These are phyloP conservation scores for Evansstolkia leycettana DNA, from an alignment of 495 filamentous ascomycete species.

Conservation along the genomic window DNA sequence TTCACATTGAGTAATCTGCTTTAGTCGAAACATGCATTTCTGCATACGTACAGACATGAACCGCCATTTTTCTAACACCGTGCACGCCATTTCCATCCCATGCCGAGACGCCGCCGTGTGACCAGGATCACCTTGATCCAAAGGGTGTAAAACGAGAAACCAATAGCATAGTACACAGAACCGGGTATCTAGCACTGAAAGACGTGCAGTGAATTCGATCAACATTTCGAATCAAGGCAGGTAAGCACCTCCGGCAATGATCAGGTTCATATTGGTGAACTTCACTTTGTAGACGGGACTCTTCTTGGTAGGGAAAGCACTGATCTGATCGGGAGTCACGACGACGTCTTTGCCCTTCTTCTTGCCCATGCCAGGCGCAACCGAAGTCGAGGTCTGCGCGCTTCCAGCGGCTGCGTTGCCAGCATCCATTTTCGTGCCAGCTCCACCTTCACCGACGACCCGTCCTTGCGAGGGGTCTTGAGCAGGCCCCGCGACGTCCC, in stretches of 20 bases:
- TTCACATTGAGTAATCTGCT: too few species aligned
- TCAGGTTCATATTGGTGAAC: constrained; percentile 87
- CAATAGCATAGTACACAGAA: constrained; percentile 2
- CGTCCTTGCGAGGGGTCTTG: constrained; percentile 45
- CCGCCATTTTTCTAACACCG: too few species aligned
- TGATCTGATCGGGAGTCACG: constrained; percentile 85
- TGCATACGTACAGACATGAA: too few species aligned
- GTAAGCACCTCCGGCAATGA: constrained; percentile 80
- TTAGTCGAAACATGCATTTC: too few species aligned
- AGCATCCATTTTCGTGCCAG: constrained; percentile 40
- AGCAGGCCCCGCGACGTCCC: constrained; percentile 66
- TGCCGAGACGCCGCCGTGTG: too few species aligned
- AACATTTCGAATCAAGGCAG: constrained; percentile 33
- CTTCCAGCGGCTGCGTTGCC: constrained; percentile 21
- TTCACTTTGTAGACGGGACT: constrained; percentile 85
- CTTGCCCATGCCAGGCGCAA: constrained; percentile 44
- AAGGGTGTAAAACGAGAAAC: constrained; percentile 1
- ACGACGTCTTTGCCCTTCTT: constrained; percentile 84
- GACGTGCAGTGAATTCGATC: not conserved
- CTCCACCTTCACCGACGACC: constrained; percentile 41
- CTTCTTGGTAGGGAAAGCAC: constrained; percentile 89
- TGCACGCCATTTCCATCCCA: too few species aligned
- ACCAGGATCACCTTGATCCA: not conserved
- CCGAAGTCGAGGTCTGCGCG: constrained; percentile 24
- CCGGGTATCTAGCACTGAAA: constrained; percentile 20